Base-by-base conservation (phyloP, 495 filamentous ascomycete genomes). In the Daldinia decipiens region DNA sequence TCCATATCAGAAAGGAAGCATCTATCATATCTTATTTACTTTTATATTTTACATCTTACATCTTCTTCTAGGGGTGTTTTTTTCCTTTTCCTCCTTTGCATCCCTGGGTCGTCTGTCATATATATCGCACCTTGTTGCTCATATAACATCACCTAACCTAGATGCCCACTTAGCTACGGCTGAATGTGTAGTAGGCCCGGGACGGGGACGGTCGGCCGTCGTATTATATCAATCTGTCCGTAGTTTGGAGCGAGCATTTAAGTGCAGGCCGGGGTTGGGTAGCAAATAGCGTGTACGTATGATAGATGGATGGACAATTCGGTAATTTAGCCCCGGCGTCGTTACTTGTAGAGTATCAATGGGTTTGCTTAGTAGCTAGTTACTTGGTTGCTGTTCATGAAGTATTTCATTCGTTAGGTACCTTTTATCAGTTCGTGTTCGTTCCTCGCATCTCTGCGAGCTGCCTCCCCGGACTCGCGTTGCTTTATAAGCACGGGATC, bases 1-100 rank as follows among this genome's bases (percentile, higher is more conserved):
- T 69, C 70, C 57, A 66, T 56, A 13, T 26, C 24, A 31, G 55
- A 60, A 57, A 62, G 62, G 57, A 54, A 70, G 67, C 67, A 69
- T 69, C 40, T 62, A 69, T 63, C 39, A 56, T 65, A 67, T 56
- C 50, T 36, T 57, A 59, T 59, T 19, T 56, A 27, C 50, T 38
- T 29, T 8, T 52, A 21, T 59, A 27, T 32, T 65, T 52, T 43
- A 29, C 52, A 38, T 27, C 19, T 52, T 43, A 29, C 52, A 38
- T 27, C 19, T 15, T 53, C 21, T 12, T 26, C 13, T 36, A 51
- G 43, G 5, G 5, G 31, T 5, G n/a, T 9, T 54, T 36, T 51
- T 13, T 36, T n/a, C 15, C 12, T 34, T 34, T 34, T 34, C 32
- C 9, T 2, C 1, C 31, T 7, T 32, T 13, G 24, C 43, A 24